Evolutionary conservation across 2,329 filamentous ascomycete genomes (phyloP).

Genomic region (Venturia carpophila): DNA sequence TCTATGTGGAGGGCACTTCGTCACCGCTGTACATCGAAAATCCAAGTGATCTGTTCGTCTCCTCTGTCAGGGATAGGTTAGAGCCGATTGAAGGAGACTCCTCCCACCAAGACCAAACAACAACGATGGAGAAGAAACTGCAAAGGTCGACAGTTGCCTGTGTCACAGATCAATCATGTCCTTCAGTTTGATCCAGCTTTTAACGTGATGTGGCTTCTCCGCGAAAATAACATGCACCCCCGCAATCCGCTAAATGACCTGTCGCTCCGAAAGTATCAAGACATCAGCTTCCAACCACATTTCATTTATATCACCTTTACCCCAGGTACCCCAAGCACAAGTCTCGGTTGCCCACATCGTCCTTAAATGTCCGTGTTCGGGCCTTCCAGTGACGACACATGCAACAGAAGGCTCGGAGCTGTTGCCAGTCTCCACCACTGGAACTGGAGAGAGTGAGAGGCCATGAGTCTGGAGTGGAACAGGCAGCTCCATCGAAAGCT

Average conservation of each 20-base stretch:
- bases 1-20: too few species aligned
- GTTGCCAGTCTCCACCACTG: background rate
- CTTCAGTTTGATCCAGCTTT: background rate
- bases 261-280: background rate
- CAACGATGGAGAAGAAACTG: too few species aligned
- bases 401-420: background rate
- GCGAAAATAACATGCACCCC: background rate
- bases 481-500: too few species aligned
- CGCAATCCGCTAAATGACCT: background rate
- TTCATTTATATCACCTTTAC: background rate
- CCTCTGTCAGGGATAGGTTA: too few species aligned
- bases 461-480: background rate
- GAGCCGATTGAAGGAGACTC: too few species aligned
- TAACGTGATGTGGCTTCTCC: background rate
- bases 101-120: too few species aligned
- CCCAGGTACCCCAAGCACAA: background rate
- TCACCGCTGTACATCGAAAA: too few species aligned
- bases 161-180: too few species aligned
- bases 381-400: background rate
- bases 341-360: background rate
- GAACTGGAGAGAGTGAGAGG: background rate
- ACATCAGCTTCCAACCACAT: conserved; percentile 3
- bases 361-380: background rate
- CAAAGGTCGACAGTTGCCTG: too few species aligned
- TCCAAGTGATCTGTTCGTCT: too few species aligned